A percentile compares a stretch with the other conserved stretches of the same genome.
These are phyloP conservation scores for Yamadazyma insecticola DNA, from an alignment of 805 yeast genomes.

Conservation along the genomic window DNA sequence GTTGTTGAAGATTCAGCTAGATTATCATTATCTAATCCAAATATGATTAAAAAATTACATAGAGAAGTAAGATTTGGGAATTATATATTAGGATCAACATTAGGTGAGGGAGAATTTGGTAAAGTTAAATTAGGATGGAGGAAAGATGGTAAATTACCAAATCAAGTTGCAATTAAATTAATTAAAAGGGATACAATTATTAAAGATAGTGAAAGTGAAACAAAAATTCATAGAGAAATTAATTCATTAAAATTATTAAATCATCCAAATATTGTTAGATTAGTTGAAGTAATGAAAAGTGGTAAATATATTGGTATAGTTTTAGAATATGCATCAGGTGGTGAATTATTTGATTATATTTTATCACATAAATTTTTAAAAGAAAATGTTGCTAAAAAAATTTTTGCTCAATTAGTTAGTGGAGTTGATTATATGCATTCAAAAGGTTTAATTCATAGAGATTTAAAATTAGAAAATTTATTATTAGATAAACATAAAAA, in stretches of 20 bases:
- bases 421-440: slow-evolving; percentile 90
- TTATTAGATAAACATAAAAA: slow-evolving; percentile 82
- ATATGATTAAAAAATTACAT: slow-evolving; percentile 10
- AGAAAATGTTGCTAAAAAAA: slow-evolving; percentile 77
- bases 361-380: slow-evolving; percentile 80
- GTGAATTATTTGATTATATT: slow-evolving; percentile 92
- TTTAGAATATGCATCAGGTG: slow-evolving; percentile 94
- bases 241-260: slow-evolving; percentile 80
- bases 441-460: slow-evolving; percentile 76
- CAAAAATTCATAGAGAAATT: slow-evolving; percentile 88
- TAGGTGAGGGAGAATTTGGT: slow-evolving; percentile 98
- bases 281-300: slow-evolving; percentile 90
- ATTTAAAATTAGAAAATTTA: slow-evolving; percentile 69
- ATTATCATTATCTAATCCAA: slow-evolving; percentile 26
- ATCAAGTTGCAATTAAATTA: slow-evolving; percentile 90
- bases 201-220: slow-evolving; percentile 78
- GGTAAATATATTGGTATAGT: slow-evolving; percentile 96
- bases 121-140: slow-evolving; percentile 97
- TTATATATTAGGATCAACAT: slow-evolving; percentile 84
- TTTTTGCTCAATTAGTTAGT: slow-evolving; percentile 88
- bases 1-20: too few species aligned
- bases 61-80: slow-evolving; percentile 83
- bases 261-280: slow-evolving; percentile 89
- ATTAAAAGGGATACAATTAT: slow-evolving; percentile 87
- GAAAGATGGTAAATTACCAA: slow-evolving; percentile 70